Percentiles rank a stretch among this genome's conserved stretches.
These are phyloP conservation scores for Pseudomassariella vexata DNA, from an alignment of 2,329 filamentous ascomycete species.

Conservation along the genomic window DNA sequence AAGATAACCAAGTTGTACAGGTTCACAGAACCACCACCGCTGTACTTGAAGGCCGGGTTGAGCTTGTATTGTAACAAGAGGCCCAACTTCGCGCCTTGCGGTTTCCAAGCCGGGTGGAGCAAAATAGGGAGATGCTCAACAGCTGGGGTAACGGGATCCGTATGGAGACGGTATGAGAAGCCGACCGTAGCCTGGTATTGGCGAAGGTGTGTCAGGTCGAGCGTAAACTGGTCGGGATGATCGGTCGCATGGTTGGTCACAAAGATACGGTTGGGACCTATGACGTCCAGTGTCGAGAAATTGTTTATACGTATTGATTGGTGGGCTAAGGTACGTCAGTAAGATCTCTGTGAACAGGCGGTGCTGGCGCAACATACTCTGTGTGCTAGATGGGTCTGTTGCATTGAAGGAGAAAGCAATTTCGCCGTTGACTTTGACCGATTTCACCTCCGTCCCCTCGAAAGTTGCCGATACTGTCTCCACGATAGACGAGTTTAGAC, in stretches of 20 bases:
- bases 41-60: constrained; percentile 59
- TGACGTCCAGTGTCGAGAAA: constrained; percentile 80
- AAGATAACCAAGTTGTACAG: constrained; percentile 73
- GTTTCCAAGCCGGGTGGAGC: constrained; percentile 74
- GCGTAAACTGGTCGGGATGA: constrained; percentile 70
- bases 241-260: constrained; percentile 62
- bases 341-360: constrained; percentile 26
- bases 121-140: constrained; percentile 63
- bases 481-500: constrained; percentile 82
- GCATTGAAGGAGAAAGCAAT: constrained; percentile 79
- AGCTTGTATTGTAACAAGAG: constrained; percentile 79
- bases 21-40: constrained; percentile 39
- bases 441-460: constrained; percentile 65
- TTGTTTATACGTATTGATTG: constrained; percentile 81
- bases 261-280: constrained; percentile 90
- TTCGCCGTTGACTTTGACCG: constrained; percentile 75
- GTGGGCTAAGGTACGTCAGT: constrained; percentile 29
- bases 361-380: constrained; percentile 36
- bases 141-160: constrained; percentile 47
- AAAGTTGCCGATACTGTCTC: constrained; percentile 88
- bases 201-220: constrained; percentile 68
- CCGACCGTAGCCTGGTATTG: constrained; percentile 63
- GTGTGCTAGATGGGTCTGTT: constrained; percentile 38
- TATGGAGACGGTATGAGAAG: constrained; percentile 87
- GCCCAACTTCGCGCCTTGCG: constrained; percentile 78